Conservation (phyloP, 805 yeast species). For the Wickerhamiella vanderwaltii region DNA sequence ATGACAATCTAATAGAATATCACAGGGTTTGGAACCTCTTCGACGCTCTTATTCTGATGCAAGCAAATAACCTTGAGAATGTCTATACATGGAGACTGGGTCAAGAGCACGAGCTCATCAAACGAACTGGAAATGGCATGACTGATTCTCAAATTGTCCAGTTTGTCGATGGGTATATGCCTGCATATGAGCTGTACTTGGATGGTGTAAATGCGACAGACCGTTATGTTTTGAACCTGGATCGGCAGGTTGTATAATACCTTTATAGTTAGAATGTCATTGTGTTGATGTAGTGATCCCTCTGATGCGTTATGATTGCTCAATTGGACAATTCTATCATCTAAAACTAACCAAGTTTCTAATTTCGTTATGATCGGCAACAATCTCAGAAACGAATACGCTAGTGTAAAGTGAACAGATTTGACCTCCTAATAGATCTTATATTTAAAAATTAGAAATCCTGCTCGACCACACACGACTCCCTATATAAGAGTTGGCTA, state of each 20-base stretch:
- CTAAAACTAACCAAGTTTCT: too few relatives aligned
- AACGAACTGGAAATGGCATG: slow-evolving; percentile 61
- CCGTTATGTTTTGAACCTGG: not conserved
- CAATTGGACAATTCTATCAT: too few relatives aligned
- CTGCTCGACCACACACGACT: too few relatives aligned
- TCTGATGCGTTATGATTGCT: too few relatives aligned
- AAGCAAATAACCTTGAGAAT: slow-evolving; percentile 45
- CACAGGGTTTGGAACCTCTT: slow-evolving; percentile 43
- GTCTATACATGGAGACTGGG: slow-evolving; percentile 72
- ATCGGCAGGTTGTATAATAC: not conserved
- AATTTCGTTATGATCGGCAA: too few relatives aligned
- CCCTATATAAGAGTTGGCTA: too few relatives aligned
- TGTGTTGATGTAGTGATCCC: too few relatives aligned
- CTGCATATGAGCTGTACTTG: slow-evolving; percentile 56
- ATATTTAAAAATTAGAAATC: too few relatives aligned
- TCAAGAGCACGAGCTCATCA: slow-evolving; percentile 52
- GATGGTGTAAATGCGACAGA: not conserved
- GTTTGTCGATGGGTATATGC: slow-evolving; percentile 80
- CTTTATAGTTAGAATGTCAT: too few relatives aligned
- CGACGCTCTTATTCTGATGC: slow-evolving; percentile 48
- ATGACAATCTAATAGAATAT: slow-evolving; percentile 42
- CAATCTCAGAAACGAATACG: too few relatives aligned
- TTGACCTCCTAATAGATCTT: too few relatives aligned
- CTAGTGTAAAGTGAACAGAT: too few relatives aligned
- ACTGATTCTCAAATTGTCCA: slow-evolving; percentile 49